Conservation (phyloP, 495 filamentous ascomycete species). For the Penicillium nucicola region DNA sequence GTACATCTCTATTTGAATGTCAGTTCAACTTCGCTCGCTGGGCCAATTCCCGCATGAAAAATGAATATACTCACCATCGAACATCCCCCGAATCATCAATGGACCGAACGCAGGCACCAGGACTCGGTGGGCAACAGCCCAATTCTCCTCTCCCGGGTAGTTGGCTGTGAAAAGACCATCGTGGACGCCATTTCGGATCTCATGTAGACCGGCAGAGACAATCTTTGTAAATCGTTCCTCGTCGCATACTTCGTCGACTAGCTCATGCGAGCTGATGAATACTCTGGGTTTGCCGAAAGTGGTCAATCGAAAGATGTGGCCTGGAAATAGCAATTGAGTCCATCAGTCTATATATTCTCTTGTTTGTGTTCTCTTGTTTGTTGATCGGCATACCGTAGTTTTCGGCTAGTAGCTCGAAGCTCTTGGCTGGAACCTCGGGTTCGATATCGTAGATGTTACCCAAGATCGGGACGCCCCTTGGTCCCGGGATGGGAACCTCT, state of each 20-base stretch:
- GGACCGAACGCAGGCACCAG: constrained; percentile 68
- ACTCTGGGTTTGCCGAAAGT: constrained; percentile 25
- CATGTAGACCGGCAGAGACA: constrained; percentile 40
- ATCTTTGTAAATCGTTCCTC: constrained; percentile 64
- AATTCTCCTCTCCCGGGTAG: constrained; percentile 57
- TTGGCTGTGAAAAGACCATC: constrained; percentile 71
- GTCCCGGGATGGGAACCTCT: constrained; percentile 51
- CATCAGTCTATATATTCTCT: neutral
- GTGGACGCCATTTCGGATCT: constrained; percentile 57
- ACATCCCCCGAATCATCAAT: constrained; percentile 65
- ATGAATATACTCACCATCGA: constrained; percentile 36
- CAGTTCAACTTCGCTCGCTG: neutral
- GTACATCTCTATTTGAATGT: constrained; percentile 56
- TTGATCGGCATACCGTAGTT: constrained; percentile 48
- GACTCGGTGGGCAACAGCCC: constrained; percentile 71
- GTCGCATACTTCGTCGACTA: constrained; percentile 65
- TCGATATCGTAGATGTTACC: constrained; percentile 64
- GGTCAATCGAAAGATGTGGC: constrained; percentile 53
- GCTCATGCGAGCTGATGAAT: constrained; percentile 46
- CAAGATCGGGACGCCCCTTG: constrained; percentile 61
- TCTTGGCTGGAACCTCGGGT: constrained; percentile 46
- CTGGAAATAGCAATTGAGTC: constrained; percentile 19
- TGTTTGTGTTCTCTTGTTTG: too few relatives aligned
- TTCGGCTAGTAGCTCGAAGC: constrained; percentile 55
- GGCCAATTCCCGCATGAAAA: neutral